These are phyloP conservation scores for Chlorella sorokiniana DNA, from an alignment of 139 green algal species.

Conservation along the genomic window DNA sequence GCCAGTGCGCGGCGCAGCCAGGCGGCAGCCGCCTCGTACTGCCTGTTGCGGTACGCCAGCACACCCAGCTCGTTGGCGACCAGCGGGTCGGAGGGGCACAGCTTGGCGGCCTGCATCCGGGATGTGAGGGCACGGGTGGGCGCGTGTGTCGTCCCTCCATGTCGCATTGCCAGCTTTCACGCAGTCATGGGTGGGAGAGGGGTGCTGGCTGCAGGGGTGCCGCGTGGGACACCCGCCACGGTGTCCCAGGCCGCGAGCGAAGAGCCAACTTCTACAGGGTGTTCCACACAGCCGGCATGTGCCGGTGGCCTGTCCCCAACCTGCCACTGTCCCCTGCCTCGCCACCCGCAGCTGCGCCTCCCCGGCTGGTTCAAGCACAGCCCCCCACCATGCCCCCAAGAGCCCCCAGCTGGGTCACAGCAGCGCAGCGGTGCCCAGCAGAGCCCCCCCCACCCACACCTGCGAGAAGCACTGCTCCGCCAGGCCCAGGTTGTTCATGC, in stretches of 20 bases:
- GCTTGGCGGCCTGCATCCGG: conserved; percentile 59
- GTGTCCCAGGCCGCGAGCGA: no score
- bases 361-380: background rate
- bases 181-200: background rate
- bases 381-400: background rate
- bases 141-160: background rate
- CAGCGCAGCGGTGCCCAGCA: background rate
- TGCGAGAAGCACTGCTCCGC: conserved; percentile 70
- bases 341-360: background rate
- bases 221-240: background rate
- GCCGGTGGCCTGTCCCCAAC: no score
- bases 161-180: no score
- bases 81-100: conserved; percentile 86
- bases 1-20: conserved; percentile 66
- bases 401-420: background rate
- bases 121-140: background rate
- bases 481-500: conserved; percentile 89
- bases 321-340: no score
- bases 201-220: no score
- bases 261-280: no score
- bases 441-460: background rate
- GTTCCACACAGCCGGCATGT: no score
- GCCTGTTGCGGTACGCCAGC: conserved; percentile 66
- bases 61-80: conserved; percentile 90
- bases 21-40: conserved; percentile 52